Conservation (phyloP, 1,139 yeast species). For the Magnusiomyces ingens region DNA sequence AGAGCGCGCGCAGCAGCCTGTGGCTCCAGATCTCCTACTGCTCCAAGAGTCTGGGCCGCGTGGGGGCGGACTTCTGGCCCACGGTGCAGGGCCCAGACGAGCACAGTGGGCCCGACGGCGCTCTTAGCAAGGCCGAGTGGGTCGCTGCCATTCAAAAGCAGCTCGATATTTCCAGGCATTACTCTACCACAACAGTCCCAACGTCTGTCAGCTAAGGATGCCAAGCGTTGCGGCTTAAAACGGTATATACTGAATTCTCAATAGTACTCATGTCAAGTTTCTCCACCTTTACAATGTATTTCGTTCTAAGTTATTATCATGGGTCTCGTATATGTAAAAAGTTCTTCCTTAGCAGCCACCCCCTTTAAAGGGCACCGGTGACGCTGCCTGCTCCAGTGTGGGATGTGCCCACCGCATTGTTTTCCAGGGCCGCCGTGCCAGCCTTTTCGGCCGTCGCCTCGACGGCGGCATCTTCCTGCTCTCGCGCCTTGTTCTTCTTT, state of each 20-base stretch:
- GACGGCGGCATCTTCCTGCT: background rate
- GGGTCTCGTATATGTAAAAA: background rate
- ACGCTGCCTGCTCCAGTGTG: conserved; percentile 5
- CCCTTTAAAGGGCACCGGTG: conserved; percentile 4
- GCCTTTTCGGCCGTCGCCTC: background rate
- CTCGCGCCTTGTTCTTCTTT: background rate
- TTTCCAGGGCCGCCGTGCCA: background rate
- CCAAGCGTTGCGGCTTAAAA: too few relatives aligned
- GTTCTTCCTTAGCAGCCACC: conserved; percentile 2
- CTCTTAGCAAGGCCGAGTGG: conserved; percentile 3
- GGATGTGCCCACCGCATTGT: background rate
- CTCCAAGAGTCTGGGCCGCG: conserved; percentile 64
- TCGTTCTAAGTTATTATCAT: too few relatives aligned
- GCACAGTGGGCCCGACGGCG: background rate
- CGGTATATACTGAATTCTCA: too few relatives aligned
- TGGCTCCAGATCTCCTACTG: conserved; percentile 70
- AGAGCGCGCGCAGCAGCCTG: conserved; percentile 51
- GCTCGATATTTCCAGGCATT: conserved; percentile 2
- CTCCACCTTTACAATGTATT: background rate
- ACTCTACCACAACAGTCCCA: background rate
- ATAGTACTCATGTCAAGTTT: too few relatives aligned
- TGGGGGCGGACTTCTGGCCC: conserved; percentile 58
- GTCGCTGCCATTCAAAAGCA: conserved; percentile 5
- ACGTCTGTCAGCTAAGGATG: background rate
- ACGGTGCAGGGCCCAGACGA: conserved; percentile 24